These are phyloP conservation scores for Diaporthe nobilis DNA, from an alignment of 2,329 filamentous ascomycete species.

Conservation along the genomic window DNA sequence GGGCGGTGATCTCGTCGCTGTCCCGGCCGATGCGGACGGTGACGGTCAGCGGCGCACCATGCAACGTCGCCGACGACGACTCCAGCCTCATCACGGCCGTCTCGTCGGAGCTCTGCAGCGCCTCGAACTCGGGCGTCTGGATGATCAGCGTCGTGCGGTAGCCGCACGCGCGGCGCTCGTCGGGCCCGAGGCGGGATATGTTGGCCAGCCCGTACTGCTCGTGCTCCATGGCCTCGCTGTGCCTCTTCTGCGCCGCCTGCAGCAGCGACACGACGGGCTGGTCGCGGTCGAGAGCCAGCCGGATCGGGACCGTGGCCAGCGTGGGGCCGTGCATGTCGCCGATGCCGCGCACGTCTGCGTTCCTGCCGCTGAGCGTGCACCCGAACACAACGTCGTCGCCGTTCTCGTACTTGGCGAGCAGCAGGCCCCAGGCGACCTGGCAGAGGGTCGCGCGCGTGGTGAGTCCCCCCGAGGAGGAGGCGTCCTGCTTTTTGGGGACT, in stretches of 20 bases:
- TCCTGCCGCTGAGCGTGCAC: not conserved
- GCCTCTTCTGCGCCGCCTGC: not conserved
- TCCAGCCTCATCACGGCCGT: not conserved
- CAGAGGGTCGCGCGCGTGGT: not conserved
- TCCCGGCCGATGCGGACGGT: not conserved
- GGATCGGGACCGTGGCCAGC: not conserved
- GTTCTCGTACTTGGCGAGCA: not conserved
- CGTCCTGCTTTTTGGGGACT: not conserved
- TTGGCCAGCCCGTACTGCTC: not conserved
- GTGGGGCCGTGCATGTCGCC: constrained; percentile 8
- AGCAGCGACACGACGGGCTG: not conserved
- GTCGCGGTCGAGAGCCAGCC: not conserved
- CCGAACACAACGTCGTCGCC: not conserved
- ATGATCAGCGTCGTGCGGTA: not conserved
- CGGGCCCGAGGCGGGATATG: not conserved
- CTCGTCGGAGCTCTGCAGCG: not conserved
- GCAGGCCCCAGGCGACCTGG: not conserved
- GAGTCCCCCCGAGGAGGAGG: not conserved
- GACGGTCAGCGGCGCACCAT: not conserved
- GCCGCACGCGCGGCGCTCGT: not conserved
- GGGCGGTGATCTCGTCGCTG: not conserved
- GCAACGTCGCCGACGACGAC: not conserved
- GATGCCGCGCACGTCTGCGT: not conserved
- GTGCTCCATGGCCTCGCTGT: not conserved
- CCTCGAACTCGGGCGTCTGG: not conserved